Base-by-base conservation (phyloP, 129 eudicot species). In the Flaveria bidentis region DNA sequence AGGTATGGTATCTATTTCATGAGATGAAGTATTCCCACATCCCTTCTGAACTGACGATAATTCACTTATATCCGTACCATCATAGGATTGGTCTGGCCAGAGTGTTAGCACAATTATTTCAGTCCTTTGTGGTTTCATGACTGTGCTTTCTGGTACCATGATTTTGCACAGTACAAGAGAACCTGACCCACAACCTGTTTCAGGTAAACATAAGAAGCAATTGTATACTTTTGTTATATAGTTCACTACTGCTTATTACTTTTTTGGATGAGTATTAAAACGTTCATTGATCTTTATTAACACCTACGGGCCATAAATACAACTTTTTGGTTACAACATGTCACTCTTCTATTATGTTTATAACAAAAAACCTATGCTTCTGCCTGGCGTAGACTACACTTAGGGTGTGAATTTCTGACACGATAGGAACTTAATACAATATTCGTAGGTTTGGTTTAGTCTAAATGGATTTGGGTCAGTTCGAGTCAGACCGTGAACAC, bases 81-180 rank as follows among this genome's bases (percentile, higher is more conserved):
- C 11, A 51, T 76, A 92, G 98, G 96, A 93, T 85, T 93, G 96
- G 93, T 80, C 91, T 67, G 98, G 98, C 78, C 98, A 90, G 79
- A 93, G 92, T 86, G 88, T 84, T 68, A 88, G 96, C 80, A 78
- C 83, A 62, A 86, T 93, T 25, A 84, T 87, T 18, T 93, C 98
- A 1, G 98, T 83, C 74, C 98, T 93, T 17, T 93, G 98, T 50
- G 98, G 98, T 45, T 93, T 93, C 81, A 51, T 88, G 76, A 93
- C 96, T 56, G 96, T 93, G 70, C 92, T 93, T 56, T 88, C 92
- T 13, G 98, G 98, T 68, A 90, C 96, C 20, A 85, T 89, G 89
- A 88, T 90, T 70, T 85, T 93, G 81, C 98, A 93, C 76, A 78
- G 83, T 82, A 90, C 96, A 74, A 86, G 96, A 83, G 98, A 93